Conservation (phyloP, 345 rosid species). For the Syzygium grande region DNA sequence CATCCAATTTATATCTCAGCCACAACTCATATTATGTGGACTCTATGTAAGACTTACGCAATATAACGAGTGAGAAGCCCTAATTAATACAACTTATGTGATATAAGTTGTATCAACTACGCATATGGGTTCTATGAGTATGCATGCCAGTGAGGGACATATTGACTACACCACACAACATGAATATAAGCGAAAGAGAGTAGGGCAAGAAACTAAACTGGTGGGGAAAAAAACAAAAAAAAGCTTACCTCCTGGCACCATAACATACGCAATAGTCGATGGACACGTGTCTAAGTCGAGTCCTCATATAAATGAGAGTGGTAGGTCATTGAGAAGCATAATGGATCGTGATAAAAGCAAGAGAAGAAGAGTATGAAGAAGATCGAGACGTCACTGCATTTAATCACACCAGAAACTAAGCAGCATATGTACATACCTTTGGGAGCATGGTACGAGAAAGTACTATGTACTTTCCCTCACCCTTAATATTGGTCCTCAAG, state of each 20-base stretch:
- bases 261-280: background rate
- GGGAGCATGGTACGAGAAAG: background rate
- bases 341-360: background rate
- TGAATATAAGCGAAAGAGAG: background rate
- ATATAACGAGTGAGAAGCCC: too few relatives aligned
- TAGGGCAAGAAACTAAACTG: background rate
- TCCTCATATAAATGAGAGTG: background rate
- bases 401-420: background rate
- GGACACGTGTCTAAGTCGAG: background rate
- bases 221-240: background rate
- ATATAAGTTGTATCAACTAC: too few relatives aligned
- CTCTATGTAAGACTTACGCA: too few relatives aligned
- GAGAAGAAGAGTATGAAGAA: background rate
- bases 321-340: background rate
- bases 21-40: too few relatives aligned
- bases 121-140: too few relatives aligned
- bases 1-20: too few relatives aligned
- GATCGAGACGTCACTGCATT: background rate
- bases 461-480: background rate
- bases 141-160: too few relatives aligned
- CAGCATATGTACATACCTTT: background rate
- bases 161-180: background rate
- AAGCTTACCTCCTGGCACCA: background rate
- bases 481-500: background rate
- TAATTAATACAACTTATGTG: too few relatives aligned